A percentile compares a stretch with the other conserved stretches of the same genome.
These are phyloP conservation scores for Kwoniella heveanensis DNA, from an alignment of 768 basidiomycete genomes.

Conservation along the genomic window DNA sequence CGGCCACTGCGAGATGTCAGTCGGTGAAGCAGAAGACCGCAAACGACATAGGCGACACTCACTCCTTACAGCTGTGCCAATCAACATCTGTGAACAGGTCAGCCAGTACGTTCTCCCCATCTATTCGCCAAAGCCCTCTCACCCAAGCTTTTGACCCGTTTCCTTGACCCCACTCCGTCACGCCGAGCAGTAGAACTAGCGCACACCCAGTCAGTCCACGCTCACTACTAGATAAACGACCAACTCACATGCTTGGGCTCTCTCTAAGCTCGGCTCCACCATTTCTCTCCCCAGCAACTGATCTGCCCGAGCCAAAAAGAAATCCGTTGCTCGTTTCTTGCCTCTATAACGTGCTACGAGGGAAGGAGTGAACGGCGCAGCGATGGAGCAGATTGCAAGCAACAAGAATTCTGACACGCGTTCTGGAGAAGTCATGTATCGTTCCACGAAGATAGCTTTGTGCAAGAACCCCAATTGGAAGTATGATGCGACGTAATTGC, in stretches of 20 bases:
- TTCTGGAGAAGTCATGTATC: constrained; percentile 15
- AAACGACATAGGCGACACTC: too few relatives aligned
- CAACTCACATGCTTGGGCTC: constrained; percentile 31
- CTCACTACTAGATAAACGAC: too few relatives aligned
- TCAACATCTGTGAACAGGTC: constrained; percentile 18
- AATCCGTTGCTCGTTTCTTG: constrained; percentile 27
- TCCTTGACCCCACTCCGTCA: constrained; percentile 28
- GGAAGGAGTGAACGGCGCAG: constrained; percentile 26
- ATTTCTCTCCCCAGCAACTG: constrained; percentile 20
- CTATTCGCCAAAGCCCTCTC: not conserved
- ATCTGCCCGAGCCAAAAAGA: constrained; percentile 17
- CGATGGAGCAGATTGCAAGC: constrained; percentile 30
- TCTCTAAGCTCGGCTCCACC: constrained; percentile 22
- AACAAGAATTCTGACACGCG: constrained; percentile 18
- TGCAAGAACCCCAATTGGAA: constrained; percentile 30
- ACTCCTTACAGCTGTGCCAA: constrained; percentile 28
- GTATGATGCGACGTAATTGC: constrained; percentile 21
- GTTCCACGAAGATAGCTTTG: constrained; percentile 31
- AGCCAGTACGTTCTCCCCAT: not conserved
- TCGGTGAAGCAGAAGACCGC: too few relatives aligned
- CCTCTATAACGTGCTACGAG: constrained; percentile 21
- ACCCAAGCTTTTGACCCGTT: constrained; percentile 31
- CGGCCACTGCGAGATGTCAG: constrained; percentile 15
- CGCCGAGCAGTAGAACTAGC: constrained; percentile 22
- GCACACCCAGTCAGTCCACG: not conserved